Percentiles rank a stretch among this genome's conserved stretches.
These are phyloP conservation scores for Trametes punicea DNA, from an alignment of 768 basidiomycete species.

Conservation along the genomic window DNA sequence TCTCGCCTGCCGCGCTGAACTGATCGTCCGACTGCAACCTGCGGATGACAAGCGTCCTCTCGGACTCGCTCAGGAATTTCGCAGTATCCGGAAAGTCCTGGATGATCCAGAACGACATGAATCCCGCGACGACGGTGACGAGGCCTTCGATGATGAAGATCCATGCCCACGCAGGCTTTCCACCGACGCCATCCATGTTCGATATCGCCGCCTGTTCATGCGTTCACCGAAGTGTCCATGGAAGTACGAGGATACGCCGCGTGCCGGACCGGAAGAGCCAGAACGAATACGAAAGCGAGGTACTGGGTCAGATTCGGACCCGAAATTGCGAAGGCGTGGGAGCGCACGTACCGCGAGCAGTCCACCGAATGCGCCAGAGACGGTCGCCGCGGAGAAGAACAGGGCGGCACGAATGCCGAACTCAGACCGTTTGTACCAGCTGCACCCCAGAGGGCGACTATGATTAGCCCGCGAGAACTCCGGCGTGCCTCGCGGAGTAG, in stretches of 20 bases:
- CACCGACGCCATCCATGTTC: conserved; percentile 68
- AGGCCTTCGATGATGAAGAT: conserved; percentile 77
- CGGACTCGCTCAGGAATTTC: conserved; percentile 68
- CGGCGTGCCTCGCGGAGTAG: not conserved
- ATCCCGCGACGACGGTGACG: conserved; percentile 62
- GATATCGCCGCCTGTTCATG: conserved; percentile 53
- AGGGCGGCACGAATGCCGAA: conserved; percentile 54
- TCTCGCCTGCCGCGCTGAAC: conserved; percentile 72
- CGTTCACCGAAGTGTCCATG: not conserved
- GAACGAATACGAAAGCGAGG: not conserved
- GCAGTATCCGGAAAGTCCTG: conserved; percentile 84
- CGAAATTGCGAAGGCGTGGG: not conserved
- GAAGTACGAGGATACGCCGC: not conserved
- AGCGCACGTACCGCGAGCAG: conserved; percentile 53
- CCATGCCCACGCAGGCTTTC: conserved; percentile 66
- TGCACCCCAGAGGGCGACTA: conserved; percentile 22
- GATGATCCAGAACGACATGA: conserved; percentile 69
- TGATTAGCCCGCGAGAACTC: conserved; percentile 17
- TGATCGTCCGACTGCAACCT: conserved; percentile 65
- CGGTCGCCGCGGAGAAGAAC: conserved; percentile 63
- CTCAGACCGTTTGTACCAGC: conserved; percentile 72
- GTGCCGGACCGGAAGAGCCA: not conserved
- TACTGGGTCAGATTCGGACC: not conserved
- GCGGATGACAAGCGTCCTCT: conserved; percentile 62
- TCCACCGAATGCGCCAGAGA: conserved; percentile 81